Evolutionary conservation across 257 asterid genomes (phyloP).

Genomic region (Solanum lycopersicoides): DNA sequence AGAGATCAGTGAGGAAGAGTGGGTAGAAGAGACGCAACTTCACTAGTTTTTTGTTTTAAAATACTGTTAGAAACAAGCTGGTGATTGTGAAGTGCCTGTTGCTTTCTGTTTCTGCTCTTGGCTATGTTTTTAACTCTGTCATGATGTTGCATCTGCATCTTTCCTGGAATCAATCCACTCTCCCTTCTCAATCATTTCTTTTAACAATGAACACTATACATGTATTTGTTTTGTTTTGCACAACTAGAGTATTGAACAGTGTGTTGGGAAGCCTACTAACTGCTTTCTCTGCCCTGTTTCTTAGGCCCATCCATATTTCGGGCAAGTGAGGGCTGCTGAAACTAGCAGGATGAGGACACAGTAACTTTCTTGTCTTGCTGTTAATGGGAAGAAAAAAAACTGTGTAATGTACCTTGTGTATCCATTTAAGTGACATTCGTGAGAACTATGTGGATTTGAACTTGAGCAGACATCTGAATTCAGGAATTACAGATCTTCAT

Average conservation of each 20-base stretch:
- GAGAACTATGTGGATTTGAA: background rate
- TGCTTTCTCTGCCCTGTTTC: background rate
- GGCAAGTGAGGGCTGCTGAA: conserved; percentile 7
- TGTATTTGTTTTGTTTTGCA: background rate
- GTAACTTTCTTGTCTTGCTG: background rate
- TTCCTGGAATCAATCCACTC: background rate
- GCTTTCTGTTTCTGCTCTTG: background rate
- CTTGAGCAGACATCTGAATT: background rate
- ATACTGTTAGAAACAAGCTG: background rate
- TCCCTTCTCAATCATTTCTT: background rate
- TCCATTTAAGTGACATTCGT: background rate
- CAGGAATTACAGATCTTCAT: background rate
- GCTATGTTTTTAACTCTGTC: background rate
- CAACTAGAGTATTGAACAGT: background rate
- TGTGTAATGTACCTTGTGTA: background rate
- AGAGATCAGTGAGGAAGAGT: background rate
- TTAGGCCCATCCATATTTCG: conserved; percentile 6
- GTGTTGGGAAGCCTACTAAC: background rate
- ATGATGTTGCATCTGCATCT: background rate
- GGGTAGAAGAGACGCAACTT: background rate
- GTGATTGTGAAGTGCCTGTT: background rate
- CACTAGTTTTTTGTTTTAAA: background rate
- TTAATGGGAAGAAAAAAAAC: background rate
- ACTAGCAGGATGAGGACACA: conserved; percentile 4
- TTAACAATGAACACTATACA: background rate